These are phyloP conservation scores for Didymella pomorum DNA, from an alignment of 2,329 filamentous ascomycete species.

Conservation along the genomic window DNA sequence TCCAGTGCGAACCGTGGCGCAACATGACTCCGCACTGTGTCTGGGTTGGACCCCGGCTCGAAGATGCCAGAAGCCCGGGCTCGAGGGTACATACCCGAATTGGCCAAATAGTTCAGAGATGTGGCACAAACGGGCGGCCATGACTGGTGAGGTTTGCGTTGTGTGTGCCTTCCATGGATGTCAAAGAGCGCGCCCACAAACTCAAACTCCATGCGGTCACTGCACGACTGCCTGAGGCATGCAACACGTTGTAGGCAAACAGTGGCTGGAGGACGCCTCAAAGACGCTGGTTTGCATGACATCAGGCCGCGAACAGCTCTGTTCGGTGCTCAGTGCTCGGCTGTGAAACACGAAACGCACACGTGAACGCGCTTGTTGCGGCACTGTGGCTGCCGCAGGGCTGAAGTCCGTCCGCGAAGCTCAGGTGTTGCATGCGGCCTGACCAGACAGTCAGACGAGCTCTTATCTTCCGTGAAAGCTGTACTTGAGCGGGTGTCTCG, in stretches of 20 bases:
- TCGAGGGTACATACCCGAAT: background rate
- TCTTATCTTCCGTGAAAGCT: background rate
- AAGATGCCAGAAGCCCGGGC: conserved; percentile 4
- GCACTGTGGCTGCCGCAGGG: background rate
- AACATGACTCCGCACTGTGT: conserved; percentile 12
- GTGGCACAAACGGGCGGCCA: conserved; percentile 1
- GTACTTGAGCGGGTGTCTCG: conserved; percentile 12
- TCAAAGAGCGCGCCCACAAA: background rate
- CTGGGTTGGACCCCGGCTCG: conserved; percentile 1
- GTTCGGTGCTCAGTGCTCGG: background rate
- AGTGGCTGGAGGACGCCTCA: conserved; percentile 2
- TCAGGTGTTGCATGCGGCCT: conserved; percentile 14
- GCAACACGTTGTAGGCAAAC: background rate
- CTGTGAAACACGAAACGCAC: conserved; percentile 4
- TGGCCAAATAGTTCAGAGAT: background rate
- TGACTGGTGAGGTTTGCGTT: background rate
- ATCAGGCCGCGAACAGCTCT: conserved; percentile 10
- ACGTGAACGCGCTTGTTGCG: conserved; percentile 20
- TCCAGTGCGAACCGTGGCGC: background rate
- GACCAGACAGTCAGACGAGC: conserved; percentile 21
- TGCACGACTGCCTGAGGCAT: background rate
- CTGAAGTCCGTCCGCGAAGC: conserved; percentile 11
- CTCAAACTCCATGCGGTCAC: background rate
- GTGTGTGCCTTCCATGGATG: background rate
- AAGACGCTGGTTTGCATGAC: conserved; percentile 4